Base-by-base conservation (phyloP, 2,329 filamentous ascomycete species). In the Pseudocercospora pini-densiflorae region DNA sequence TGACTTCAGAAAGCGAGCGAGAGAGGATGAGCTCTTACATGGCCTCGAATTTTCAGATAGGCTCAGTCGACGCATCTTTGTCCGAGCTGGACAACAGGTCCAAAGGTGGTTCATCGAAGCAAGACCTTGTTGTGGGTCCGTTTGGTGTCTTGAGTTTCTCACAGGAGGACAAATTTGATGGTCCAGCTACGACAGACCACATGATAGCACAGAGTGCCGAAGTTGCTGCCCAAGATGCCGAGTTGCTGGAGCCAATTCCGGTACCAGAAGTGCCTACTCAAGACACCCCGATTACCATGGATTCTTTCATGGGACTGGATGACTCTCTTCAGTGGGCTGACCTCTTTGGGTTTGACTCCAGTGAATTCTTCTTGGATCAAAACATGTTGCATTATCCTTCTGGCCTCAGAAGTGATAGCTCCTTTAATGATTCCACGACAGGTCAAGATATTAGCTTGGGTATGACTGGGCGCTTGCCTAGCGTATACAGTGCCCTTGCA, bases 281-380 rank as follows among this genome's bases (percentile, higher is more conserved):
- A 0, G 59, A 58, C n/a, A 65, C 63, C 0, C 59, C 63, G 6
- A 27, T 65, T n/a, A 62, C 59, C 5, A 29, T 61, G 6, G 63
- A 62, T 27, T 65, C 59, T 1, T 49, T 57, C 16, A 58, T 61
- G 21, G 63, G 53, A 24, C n/a, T 65, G 24, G 59, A 65, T 40
- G 59, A 65, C 40, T 49, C 33, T 16, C 23, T 65, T 36, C 63
- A 65, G 9, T 65, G 63, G 63, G 63, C 63, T 16, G 63, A 65
- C 51, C 10, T 65, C 12, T 61, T 65, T 47, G 63, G 59, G 5
- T 65, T 65, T 16, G 63, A 59, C 24, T 49, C 63, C 19, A 57
- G 51, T 53, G 53, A 51, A n/a, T 31, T 61, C 14, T 58, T 58
- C 27, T 51, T 49, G 49, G 58, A 61, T 53, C 29, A 65, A 14